Evolutionary conservation across 164 flowering plant genomes (phyloP).

Genomic region (Nymphaea colorata): DNA sequence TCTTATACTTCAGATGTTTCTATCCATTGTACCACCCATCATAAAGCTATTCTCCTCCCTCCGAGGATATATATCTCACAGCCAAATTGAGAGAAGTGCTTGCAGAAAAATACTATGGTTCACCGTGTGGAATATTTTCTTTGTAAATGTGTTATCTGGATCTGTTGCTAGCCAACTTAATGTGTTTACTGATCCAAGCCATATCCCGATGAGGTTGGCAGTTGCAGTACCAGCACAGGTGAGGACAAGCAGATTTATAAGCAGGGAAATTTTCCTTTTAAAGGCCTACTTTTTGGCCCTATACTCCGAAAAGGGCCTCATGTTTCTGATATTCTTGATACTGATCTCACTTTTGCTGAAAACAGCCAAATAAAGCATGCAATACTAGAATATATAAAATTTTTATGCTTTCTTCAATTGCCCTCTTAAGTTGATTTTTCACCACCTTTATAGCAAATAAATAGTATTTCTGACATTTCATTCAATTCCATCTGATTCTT

Average conservation of each 20-base stretch:
- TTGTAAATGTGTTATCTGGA: slow-evolving; percentile 82
- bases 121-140: slow-evolving; percentile 87
- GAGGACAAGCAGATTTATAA: not conserved
- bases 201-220: slow-evolving; percentile 55
- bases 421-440: no score
- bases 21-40: slow-evolving; percentile 58
- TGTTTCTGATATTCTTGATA: no score
- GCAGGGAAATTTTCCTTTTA: no score
- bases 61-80: slow-evolving; percentile 63
- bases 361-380: no score
- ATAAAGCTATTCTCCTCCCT: slow-evolving; percentile 72
- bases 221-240: slow-evolving; percentile 87
- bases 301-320: no score
- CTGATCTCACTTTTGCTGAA: no score
- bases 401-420: no score
- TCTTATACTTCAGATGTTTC: slow-evolving; percentile 70
- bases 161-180: slow-evolving; percentile 34
- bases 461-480: no score
- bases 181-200: slow-evolving; percentile 59
- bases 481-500: no score
- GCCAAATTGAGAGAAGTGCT: slow-evolving; percentile 76
- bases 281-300: no score
- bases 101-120: slow-evolving; percentile 69
- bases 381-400: no score
- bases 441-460: no score